These are phyloP conservation scores for Eimeria necatrix DNA, from an alignment of 169 alveolate genomes.

Conservation along the genomic window DNA sequence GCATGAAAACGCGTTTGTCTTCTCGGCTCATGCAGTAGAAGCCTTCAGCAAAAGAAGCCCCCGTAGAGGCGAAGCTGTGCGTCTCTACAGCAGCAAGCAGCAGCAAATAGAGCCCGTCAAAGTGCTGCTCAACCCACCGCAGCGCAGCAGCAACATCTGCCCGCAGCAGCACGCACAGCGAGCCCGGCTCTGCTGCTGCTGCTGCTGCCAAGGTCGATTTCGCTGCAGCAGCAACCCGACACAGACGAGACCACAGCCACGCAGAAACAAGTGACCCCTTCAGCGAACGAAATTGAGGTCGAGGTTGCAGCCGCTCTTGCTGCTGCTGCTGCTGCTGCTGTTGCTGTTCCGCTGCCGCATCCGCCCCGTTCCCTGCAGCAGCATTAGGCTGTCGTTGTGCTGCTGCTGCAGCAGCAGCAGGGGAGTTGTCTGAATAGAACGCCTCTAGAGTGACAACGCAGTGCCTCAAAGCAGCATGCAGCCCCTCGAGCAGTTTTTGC, in stretches of 20 bases:
- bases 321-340: constrained; percentile 57
- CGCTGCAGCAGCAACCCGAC: constrained; percentile 1
- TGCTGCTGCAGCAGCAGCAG: constrained; percentile 36
- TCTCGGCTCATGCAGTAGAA: constrained; percentile 65
- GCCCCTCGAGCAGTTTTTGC: constrained; percentile 76
- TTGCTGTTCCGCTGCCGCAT: background rate
- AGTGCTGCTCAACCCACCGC: constrained; percentile 54
- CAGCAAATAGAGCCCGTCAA: constrained; percentile 49
- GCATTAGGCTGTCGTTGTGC: background rate
- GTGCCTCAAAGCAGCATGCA: constrained; percentile 70
- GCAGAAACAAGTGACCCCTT: background rate
- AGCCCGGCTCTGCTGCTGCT: constrained; percentile 3
- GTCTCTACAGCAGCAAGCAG: constrained; percentile 60
- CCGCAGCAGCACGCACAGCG: constrained; percentile 12
- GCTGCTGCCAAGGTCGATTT: background rate
- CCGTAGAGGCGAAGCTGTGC: constrained; percentile 43
- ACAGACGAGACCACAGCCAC: constrained; percentile 17
- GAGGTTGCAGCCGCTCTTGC: background rate
- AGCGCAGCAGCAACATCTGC: constrained; percentile 43
- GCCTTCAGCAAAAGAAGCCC: constrained; percentile 73
- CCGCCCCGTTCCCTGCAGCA: constrained; percentile 12
- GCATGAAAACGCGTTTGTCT: constrained; percentile 9
- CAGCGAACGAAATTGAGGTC: background rate
- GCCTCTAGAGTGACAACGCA: constrained; percentile 28
- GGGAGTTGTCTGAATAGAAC: background rate